Percentiles rank a stretch among this genome's conserved stretches.
Evolutionary conservation across 441 rosid genomes (phyloP).

Genomic region (Cnidoscolus chayamansa): DNA sequence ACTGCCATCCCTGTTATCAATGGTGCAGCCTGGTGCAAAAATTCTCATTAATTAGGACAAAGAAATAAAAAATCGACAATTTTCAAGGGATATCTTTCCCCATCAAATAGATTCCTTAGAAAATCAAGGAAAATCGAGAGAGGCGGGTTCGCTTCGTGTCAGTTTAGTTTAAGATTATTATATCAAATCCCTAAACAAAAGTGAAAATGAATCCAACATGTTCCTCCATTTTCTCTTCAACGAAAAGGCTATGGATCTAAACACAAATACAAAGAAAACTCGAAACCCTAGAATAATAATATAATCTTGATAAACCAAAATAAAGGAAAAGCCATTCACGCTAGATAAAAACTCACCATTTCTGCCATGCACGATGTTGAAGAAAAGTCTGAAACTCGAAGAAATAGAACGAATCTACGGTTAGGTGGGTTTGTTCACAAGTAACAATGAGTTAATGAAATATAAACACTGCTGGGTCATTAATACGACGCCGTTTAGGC

Average conservation of each 20-base stretch:
- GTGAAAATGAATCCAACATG: background rate
- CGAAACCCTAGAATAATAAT: background rate
- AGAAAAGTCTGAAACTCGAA: background rate
- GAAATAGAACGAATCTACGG: background rate
- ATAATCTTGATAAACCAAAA: background rate
- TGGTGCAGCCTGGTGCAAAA: slow-evolving; percentile 52
- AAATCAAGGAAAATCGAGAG: no score
- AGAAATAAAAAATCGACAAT: background rate
- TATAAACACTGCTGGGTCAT: no score
- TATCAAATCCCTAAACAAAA: background rate
- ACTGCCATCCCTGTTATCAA: slow-evolving; percentile 57
- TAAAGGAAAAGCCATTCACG: background rate
- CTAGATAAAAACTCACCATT: slow-evolving; percentile 3
- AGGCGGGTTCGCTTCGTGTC: background rate
- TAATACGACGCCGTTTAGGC: background rate
- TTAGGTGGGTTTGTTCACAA: no score
- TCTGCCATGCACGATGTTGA: background rate
- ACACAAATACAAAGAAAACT: background rate
- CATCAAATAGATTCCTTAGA: background rate
- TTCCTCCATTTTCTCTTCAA: background rate
- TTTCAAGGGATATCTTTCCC: background rate
- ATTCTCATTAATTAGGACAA: background rate
- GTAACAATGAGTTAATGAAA: background rate
- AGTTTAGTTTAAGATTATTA: background rate
- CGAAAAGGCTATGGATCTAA: background rate